These are phyloP conservation scores for Yamadazyma mexicana DNA, from an alignment of 1,139 yeast genomes.

Conservation along the genomic window DNA sequence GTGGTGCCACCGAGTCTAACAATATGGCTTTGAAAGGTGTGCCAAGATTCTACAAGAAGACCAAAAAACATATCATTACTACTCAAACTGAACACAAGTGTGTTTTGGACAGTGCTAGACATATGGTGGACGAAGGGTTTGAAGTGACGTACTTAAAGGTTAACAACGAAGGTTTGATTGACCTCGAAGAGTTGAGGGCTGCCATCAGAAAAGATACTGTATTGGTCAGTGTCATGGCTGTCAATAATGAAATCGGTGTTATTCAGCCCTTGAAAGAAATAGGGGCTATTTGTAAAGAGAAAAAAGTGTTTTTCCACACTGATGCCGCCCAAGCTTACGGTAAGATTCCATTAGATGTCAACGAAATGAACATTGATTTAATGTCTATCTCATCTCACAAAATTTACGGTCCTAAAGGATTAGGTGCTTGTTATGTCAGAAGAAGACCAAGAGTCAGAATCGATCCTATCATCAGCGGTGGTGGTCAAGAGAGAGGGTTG, in stretches of 20 bases:
- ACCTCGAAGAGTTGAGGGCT: conserved; percentile 71
- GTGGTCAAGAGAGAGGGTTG: conserved; percentile 98
- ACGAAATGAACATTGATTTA: conserved; percentile 88
- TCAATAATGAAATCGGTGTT: conserved; percentile 97
- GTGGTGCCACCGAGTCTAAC: conserved; percentile 97
- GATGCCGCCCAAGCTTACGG: conserved; percentile 99
- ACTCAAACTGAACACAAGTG: conserved; percentile 98
- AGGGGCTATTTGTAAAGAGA: conserved; percentile 80
- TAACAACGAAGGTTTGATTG: conserved; percentile 73
- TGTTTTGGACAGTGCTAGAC: conserved; percentile 93
- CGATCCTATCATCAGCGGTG: conserved; percentile 94
- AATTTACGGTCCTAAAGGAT: conserved; percentile 97
- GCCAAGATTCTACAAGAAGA: conserved; percentile 85
- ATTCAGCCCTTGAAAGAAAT: conserved; percentile 95
- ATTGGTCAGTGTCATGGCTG: conserved; percentile 95
- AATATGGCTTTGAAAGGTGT: conserved; percentile 95
- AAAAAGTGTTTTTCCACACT: conserved; percentile 96
- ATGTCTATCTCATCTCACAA: conserved; percentile 95
- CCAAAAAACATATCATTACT: conserved; percentile 91
- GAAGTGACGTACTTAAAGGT: conserved; percentile 95
- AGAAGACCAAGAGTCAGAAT: conserved; percentile 98
- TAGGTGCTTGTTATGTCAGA: conserved; percentile 93
- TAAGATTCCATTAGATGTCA: conserved; percentile 88
- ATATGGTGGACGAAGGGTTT: conserved; percentile 93
- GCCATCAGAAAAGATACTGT: conserved; percentile 91